Conservation (phyloP, 1,284 basidiomycete species). For the Coniferiporia weirii region DNA sequence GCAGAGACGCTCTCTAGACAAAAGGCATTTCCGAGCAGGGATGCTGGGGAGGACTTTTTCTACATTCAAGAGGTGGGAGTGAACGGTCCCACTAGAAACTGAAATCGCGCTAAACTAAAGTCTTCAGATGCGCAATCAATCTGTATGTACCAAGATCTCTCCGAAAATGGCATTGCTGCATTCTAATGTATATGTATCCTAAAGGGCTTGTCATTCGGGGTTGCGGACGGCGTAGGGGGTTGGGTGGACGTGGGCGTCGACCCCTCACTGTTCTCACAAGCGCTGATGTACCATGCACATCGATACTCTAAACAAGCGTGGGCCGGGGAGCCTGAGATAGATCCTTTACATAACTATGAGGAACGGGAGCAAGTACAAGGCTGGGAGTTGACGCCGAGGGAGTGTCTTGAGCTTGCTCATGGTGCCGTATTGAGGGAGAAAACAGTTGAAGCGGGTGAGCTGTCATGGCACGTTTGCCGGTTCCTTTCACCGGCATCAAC, state of each 20-base stretch:
- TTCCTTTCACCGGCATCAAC: not conserved
- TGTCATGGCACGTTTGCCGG: not conserved
- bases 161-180: not conserved
- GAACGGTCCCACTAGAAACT: not conserved
- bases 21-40: slow-evolving; percentile 37
- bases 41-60: slow-evolving; percentile 77
- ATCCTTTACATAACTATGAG: slow-evolving; percentile 45
- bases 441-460: slow-evolving; percentile 66
- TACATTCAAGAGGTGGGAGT: slow-evolving; percentile 64
- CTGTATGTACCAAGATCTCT: slow-evolving; percentile 48
- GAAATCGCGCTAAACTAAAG: slow-evolving; percentile 2
- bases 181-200: slow-evolving; percentile 21
- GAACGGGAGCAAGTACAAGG: slow-evolving; percentile 50
- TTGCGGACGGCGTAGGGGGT: slow-evolving; percentile 68
- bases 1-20: slow-evolving; percentile 51
- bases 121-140: slow-evolving; percentile 66
- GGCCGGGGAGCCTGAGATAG: slow-evolving; percentile 62
- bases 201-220: slow-evolving; percentile 74
- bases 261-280: slow-evolving; percentile 69
- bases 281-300: slow-evolving; percentile 68
- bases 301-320: slow-evolving; percentile 64
- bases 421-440: slow-evolving; percentile 66
- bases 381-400: slow-evolving; percentile 64
- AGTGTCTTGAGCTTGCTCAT: slow-evolving; percentile 71
- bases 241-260: slow-evolving; percentile 78